A percentile compares a stretch with the other conserved stretches of the same genome.
Conservation (phyloP, 192 early-diverging fungal species). For the Chytriomyces sp. region DNA sequence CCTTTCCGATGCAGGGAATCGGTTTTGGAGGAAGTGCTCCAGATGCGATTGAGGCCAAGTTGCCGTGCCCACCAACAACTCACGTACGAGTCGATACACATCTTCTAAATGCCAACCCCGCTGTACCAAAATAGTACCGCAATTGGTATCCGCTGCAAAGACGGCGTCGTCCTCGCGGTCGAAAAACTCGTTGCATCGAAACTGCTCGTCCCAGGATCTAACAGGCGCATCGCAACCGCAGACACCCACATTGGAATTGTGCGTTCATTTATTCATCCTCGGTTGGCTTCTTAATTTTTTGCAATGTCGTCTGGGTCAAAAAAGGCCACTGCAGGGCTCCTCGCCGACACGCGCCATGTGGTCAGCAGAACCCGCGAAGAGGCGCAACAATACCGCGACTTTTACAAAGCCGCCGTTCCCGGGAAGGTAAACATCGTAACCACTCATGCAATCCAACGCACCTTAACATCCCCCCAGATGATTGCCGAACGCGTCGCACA, state of each 20-base stretch:
- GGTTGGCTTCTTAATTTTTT: neutral
- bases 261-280: conserved; percentile 8
- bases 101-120: too few species aligned
- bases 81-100: too few species aligned
- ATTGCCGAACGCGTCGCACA: conserved; percentile 91
- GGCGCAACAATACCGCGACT: conserved; percentile 82
- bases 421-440: conserved; percentile 61
- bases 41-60: too few species aligned
- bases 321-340: conserved; percentile 86
- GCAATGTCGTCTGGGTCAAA: neutral
- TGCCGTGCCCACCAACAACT: too few species aligned
- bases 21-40: too few species aligned
- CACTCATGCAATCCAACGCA: neutral
- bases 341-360: conserved; percentile 89
- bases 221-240: conserved; percentile 88
- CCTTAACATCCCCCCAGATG: conserved; percentile 43
- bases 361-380: conserved; percentile 90
- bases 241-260: conserved; percentile 94
- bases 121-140: conserved; percentile 88
- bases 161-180: conserved; percentile 94
- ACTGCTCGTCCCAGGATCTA: conserved; percentile 88
- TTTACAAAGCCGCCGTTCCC: conserved; percentile 80
- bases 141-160: conserved; percentile 91
- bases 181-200: conserved; percentile 96
- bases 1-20: too few species aligned